Evolutionary conservation across 2,329 filamentous ascomycete species (phyloP), one percentile per base, ranked within the genome.

Genomic region (Aspergillus aculeatinus): DNA sequence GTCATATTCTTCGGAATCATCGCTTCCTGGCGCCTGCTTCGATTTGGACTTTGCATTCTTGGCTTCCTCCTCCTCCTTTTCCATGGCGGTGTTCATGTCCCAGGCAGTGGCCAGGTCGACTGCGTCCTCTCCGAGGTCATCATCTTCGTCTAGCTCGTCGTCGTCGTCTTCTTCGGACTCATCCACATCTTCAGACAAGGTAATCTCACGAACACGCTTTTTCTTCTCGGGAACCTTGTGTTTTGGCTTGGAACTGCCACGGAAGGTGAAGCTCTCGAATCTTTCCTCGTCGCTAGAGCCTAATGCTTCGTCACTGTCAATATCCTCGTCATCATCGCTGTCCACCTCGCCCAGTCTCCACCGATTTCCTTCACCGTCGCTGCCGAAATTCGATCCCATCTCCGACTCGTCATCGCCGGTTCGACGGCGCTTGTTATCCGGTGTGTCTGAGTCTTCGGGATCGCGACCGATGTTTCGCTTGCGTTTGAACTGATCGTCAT

Each of bases 201-300:
- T 80, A 25, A 84, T 74, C 47, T 81, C 76, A 2, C 63, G 60
- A 65, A 63, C 63, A 54, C 68, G 67, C 57, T 72, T 74, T 54
- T 69, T 62, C 27, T 58, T 47, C 11, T 65, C 60, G 6, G 51
- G 42, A 48, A 60, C 60, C 55, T 70, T 72, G 60, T 71, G 67
- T 54, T 74, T 78, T 61, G 70, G 68, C 64, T 76, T 78, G 49
- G 82, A 82, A 65, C 83, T 85, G 33, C 87, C 87, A 35, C 86
- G 81, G 69, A 90, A 90, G 4, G 84, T 85, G 68, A 89, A 96
- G 11, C 87, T 90, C 64, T 92, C 87, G 65, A 96, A 96, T 63
- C 83, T 85, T 72, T 96, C 93, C 70, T 95, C 88, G 70, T 96
- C 93, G 68, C 91, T 95, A 65, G 91, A 88, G 3, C 92, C 91